These are phyloP conservation scores for Apiospora aurea DNA, from an alignment of 2,329 filamentous ascomycete species.

Conservation along the genomic window DNA sequence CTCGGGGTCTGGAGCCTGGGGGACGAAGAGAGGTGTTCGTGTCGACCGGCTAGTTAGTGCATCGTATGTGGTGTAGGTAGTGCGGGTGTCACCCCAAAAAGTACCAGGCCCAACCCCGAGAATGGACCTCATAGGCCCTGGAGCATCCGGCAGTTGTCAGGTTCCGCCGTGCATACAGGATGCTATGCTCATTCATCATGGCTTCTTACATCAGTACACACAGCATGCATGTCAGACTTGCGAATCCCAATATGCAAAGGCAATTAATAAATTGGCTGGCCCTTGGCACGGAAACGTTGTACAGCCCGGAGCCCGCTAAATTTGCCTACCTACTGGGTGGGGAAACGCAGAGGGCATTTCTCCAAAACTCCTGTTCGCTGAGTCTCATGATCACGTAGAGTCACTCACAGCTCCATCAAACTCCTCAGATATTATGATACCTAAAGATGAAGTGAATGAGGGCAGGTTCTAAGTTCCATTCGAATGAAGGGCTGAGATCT, in stretches of 20 bases:
- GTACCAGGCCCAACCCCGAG: background rate
- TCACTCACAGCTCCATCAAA: background rate
- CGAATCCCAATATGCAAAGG: slow-evolving; percentile 13
- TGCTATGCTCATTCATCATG: background rate
- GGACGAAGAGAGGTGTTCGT: background rate
- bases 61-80: background rate
- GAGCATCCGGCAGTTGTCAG: background rate
- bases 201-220: slow-evolving; percentile 1
- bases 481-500: background rate
- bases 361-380: slow-evolving; percentile 7
- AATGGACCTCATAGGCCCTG: background rate
- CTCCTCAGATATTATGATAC: background rate
- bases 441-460: background rate
- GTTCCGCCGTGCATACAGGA: background rate
- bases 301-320: background rate
- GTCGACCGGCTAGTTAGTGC: background rate
- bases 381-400: background rate
- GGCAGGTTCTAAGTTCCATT: background rate
- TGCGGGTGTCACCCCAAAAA: background rate
- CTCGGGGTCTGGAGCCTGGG: background rate
- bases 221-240: slow-evolving; percentile 6
- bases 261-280: background rate
- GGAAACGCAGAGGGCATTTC: background rate
- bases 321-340: background rate
- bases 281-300: background rate